A percentile compares a stretch with the other conserved stretches of the same genome.
phyloP scores from a whole-genome alignment of 2,329 filamentous ascomycete species.

The Blumeriella jaapii region DNA sequence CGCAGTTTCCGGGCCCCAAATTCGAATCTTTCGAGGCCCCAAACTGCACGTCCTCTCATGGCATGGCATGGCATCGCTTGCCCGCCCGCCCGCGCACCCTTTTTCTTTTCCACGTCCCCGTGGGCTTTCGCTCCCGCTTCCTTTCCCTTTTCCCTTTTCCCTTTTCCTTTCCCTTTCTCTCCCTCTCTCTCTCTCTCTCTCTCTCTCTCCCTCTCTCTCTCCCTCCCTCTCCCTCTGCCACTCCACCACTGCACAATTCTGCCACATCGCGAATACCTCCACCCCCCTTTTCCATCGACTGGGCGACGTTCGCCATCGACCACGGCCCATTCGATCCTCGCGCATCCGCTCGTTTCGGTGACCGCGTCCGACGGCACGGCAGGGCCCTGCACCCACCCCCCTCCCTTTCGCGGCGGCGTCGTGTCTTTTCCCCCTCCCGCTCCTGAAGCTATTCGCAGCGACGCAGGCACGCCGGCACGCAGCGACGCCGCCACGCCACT shows the following conservation, averaged over 20 bases:
- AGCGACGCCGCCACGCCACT: too few species aligned
- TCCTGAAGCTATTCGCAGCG: conserved; percentile 26
- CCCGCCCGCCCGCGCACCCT: neutral
- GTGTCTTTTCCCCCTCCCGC: conserved; percentile 7
- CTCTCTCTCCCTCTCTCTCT: conserved; percentile 1
- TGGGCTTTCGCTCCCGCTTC: conserved; percentile 1
- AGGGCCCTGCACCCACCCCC: conserved; percentile 6
- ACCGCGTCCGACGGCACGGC: neutral
- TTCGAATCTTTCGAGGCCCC: too few species aligned
- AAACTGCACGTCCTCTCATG: too few species aligned
- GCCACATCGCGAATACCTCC: conserved; percentile 20
- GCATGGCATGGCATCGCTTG: neutral
- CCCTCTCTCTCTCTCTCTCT: neutral
- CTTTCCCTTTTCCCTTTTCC: neutral
- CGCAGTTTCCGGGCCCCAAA: too few species aligned
- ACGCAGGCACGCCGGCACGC: too few species aligned
- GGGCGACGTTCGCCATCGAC: conserved; percentile 13
- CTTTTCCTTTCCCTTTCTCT: neutral
- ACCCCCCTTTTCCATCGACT: conserved; percentile 19
- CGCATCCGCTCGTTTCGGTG: conserved; percentile 6
- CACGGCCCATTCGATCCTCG: conserved; percentile 12
- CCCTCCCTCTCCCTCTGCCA: conserved; percentile 12
- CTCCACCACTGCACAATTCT: conserved; percentile 18
- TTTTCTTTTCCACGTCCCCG: conserved; percentile 2
- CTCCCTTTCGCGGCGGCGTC: conserved; percentile 12